Percentiles rank a stretch among this genome's conserved stretches.
phyloP scores from a whole-genome alignment of 2,329 filamentous ascomycete species.

The Emmonsiellopsis sp. region DNA sequence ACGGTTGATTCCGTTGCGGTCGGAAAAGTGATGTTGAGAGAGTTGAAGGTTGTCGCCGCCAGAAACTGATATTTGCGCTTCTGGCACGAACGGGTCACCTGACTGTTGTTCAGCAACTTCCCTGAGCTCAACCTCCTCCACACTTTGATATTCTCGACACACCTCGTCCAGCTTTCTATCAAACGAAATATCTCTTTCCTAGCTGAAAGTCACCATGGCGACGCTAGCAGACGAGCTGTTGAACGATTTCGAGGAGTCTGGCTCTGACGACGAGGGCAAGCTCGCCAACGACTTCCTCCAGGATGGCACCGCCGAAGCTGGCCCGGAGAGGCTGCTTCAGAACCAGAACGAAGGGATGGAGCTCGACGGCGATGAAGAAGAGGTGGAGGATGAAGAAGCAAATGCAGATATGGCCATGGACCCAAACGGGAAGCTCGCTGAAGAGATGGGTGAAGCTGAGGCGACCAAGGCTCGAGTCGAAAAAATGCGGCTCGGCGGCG shows the following conservation, averaged over 20 bases:
- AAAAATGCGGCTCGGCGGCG: slow-evolving; percentile 64
- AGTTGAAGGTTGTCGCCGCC: background rate
- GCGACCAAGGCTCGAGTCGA: slow-evolving; percentile 52
- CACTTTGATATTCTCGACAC: background rate
- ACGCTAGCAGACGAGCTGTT: slow-evolving; percentile 87
- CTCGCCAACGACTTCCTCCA: slow-evolving; percentile 41
- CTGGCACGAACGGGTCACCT: background rate
- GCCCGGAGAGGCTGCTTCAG: slow-evolving; percentile 19
- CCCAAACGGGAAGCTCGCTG: slow-evolving; percentile 50
- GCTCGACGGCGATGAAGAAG: slow-evolving; percentile 17
- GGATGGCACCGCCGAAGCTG: slow-evolving; percentile 28
- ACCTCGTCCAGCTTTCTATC: background rate
- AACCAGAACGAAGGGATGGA: slow-evolving; percentile 13
- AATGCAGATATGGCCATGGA: slow-evolving; percentile 41
- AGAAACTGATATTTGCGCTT: background rate
- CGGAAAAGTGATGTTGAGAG: background rate
- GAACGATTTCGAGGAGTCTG: slow-evolving; percentile 81
- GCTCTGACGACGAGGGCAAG: slow-evolving; percentile 61
- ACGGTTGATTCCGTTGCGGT: background rate
- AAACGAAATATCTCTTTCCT: background rate
- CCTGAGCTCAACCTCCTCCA: background rate
- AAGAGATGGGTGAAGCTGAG: slow-evolving; percentile 54
- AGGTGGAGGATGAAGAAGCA: slow-evolving; percentile 2
- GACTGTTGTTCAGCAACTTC: background rate
- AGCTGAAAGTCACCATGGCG: slow-evolving; percentile 52